These are phyloP conservation scores for Apiotrichum laibachii DNA, from an alignment of 1,284 basidiomycete genomes.

Conservation along the genomic window DNA sequence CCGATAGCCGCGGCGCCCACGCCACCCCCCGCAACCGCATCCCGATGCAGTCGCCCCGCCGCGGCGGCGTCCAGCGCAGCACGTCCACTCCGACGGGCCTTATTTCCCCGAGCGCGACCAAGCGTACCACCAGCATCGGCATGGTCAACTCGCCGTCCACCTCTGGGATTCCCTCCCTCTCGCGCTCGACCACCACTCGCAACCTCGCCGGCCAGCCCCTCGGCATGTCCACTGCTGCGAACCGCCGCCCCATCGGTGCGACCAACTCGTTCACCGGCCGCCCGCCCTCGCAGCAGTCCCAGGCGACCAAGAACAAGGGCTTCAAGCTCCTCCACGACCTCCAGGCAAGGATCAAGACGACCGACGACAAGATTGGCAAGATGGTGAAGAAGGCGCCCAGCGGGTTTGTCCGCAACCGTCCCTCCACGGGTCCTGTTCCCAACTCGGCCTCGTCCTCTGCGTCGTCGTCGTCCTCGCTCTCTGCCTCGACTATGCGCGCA, in stretches of 20 bases:
- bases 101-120: slow-evolving; percentile 21
- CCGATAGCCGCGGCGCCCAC: slow-evolving; percentile 2
- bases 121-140: background rate
- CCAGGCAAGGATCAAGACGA: slow-evolving; percentile 41
- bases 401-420: background rate
- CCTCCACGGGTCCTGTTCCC: background rate
- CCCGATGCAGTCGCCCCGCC: slow-evolving; percentile 5
- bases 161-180: slow-evolving; percentile 32
- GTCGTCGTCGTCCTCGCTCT: background rate
- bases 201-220: slow-evolving; percentile 30
- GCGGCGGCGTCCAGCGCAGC: slow-evolving; percentile 8
- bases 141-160: slow-evolving; percentile 25
- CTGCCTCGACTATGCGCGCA: slow-evolving; percentile 10
- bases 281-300: background rate
- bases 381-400: slow-evolving; percentile 7
- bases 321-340: slow-evolving; percentile 42
- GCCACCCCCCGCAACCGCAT: slow-evolving; percentile 2
- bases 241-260: no score
- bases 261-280: background rate
- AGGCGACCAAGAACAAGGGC: slow-evolving; percentile 38
- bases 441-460: background rate
- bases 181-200: slow-evolving; percentile 39
- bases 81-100: slow-evolving; percentile 22
- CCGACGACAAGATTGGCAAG: slow-evolving; percentile 41
- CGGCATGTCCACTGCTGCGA: slow-evolving; percentile 6